Percentiles rank a stretch among this genome's conserved stretches.
Conservation (phyloP, 1,284 basidiomycete genomes). For the Coniferiporia weirii region DNA sequence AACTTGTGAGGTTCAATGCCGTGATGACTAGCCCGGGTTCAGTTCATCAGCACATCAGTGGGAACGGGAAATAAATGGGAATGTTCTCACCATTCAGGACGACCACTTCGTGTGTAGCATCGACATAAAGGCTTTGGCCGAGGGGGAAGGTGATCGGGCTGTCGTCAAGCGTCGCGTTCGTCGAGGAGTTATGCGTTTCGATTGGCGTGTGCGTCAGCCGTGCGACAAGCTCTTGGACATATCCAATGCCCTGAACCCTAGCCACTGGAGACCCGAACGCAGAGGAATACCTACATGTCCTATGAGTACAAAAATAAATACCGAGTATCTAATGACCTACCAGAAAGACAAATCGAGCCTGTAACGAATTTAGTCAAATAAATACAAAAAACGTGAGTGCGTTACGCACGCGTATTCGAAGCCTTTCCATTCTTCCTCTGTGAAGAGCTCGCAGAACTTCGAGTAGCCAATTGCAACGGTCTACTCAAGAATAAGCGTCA, state of each 20-base stretch:
- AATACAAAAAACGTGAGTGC: not conserved
- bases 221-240: slow-evolving; percentile 76
- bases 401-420: slow-evolving; percentile 74
- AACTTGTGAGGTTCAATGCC: slow-evolving; percentile 65
- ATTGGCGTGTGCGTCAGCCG: slow-evolving; percentile 76
- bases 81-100: slow-evolving; percentile 62
- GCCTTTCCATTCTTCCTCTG: slow-evolving; percentile 83
- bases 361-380: not conserved
- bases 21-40: slow-evolving; percentile 23
- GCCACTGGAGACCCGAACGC: slow-evolving; percentile 77
- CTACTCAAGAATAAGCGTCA: slow-evolving; percentile 34
- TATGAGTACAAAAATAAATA: slow-evolving; percentile 3
- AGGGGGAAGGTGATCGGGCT: slow-evolving; percentile 75
- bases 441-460: slow-evolving; percentile 87
- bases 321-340: slow-evolving; percentile 25
- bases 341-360: slow-evolving; percentile 50
- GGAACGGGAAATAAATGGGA: not conserved
- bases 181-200: slow-evolving; percentile 63
- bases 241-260: slow-evolving; percentile 80
- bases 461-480: slow-evolving; percentile 89
- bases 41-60: not conserved
- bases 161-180: slow-evolving; percentile 74
- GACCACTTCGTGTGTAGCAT: slow-evolving; percentile 83
- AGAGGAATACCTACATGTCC: slow-evolving; percentile 59
- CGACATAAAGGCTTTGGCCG: slow-evolving; percentile 76